Conservation (phyloP, 371 early-diverging fungal genomes). For the Mortierella sp. region DNA sequence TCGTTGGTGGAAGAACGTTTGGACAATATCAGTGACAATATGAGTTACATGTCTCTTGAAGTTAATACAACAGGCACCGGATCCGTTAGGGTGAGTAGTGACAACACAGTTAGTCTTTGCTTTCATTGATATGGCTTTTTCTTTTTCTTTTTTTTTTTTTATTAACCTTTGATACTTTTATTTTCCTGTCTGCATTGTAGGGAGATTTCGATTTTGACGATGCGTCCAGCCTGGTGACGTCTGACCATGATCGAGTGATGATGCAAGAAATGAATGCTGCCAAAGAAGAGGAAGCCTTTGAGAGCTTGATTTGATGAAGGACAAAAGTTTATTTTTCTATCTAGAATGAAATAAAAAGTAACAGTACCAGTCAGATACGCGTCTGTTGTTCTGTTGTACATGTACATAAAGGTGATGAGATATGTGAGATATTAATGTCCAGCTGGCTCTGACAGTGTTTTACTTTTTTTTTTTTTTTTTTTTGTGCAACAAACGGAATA, state of each 20-base stretch:
- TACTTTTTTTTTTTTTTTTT: neutral
- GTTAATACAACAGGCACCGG: slow-evolving; percentile 84
- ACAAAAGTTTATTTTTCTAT: too few species aligned
- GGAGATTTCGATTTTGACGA: slow-evolving; percentile 73
- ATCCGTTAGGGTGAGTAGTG: slow-evolving; percentile 62
- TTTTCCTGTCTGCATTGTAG: slow-evolving; percentile 23
- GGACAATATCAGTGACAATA: slow-evolving; percentile 61
- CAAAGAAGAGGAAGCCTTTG: slow-evolving; percentile 17
- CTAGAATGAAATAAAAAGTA: neutral
- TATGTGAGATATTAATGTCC: neutral
- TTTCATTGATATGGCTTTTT: neutral
- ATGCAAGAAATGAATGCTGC: slow-evolving; percentile 51
- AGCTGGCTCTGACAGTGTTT: too few species aligned
- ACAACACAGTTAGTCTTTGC: neutral
- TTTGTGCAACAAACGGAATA: slow-evolving; percentile 6
- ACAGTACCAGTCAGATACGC: too few species aligned
- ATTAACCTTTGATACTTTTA: neutral
- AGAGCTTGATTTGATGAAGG: slow-evolving; percentile 13
- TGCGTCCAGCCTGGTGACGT: slow-evolving; percentile 55
- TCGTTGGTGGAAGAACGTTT: slow-evolving; percentile 37
- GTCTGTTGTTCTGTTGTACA: too few species aligned
- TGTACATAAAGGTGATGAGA: too few species aligned
- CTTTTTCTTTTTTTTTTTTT: neutral
- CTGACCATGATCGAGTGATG: slow-evolving; percentile 56
- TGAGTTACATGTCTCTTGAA: slow-evolving; percentile 73